A percentile compares a stretch with the other conserved stretches of the same genome.
Conservation (phyloP, 2,329 filamentous ascomycete genomes). For the Xylaria polymorpha region DNA sequence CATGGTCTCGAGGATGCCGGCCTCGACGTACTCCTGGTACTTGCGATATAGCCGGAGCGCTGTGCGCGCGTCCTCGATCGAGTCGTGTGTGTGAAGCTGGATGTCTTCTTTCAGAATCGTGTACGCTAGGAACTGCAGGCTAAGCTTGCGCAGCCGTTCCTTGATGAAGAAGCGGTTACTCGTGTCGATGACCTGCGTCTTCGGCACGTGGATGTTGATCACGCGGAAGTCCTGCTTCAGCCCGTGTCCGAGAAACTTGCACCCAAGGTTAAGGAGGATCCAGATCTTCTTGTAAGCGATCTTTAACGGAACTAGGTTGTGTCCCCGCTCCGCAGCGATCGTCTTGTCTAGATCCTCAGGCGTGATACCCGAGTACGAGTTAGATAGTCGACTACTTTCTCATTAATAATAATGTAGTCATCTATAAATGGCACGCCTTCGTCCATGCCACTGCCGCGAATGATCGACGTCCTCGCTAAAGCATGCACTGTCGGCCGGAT, state of each 20-base stretch:
- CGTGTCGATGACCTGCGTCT: conserved; percentile 91
- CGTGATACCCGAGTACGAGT: conserved; percentile 93
- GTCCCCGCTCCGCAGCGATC: conserved; percentile 70
- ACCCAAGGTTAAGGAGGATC: conserved; percentile 94
- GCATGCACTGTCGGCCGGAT: conserved; percentile 92
- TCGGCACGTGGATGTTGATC: conserved; percentile 96
- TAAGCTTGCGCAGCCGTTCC: conserved; percentile 84
- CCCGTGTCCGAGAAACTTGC: conserved; percentile 92
- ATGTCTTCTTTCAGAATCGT: conserved; percentile 92
- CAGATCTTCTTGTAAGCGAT: conserved; percentile 97
- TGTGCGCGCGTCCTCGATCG: conserved; percentile 92
- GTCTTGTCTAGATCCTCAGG: conserved; percentile 82
- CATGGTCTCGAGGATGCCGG: conserved; percentile 84
- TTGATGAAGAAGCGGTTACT: conserved; percentile 90
- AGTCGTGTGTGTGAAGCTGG: conserved; percentile 91
- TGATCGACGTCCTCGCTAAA: conserved; percentile 90
- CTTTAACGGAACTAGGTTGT: conserved; percentile 88
- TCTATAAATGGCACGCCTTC: conserved; percentile 94
- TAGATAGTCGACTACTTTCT: conserved; percentile 93
- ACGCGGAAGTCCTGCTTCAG: conserved; percentile 96
- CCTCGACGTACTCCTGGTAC: conserved; percentile 88
- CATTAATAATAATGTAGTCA: conserved; percentile 93
- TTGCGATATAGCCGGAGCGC: conserved; percentile 90
- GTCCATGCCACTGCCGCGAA: conserved; percentile 80
- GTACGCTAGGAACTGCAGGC: conserved; percentile 91